These are phyloP conservation scores for Elsinoe australis DNA, from an alignment of 2,329 filamentous ascomycete genomes.

Conservation along the genomic window DNA sequence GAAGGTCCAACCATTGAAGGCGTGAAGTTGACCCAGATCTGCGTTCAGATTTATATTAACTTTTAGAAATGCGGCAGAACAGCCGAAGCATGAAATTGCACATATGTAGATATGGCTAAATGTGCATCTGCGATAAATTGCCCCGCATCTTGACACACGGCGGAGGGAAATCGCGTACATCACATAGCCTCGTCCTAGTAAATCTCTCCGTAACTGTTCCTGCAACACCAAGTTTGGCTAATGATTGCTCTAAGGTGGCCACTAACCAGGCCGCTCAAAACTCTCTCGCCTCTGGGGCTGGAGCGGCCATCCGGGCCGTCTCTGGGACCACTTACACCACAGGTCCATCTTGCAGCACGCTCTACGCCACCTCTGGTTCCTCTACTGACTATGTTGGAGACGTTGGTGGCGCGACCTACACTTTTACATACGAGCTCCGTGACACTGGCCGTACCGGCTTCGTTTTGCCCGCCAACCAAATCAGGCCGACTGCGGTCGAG, in stretches of 20 bases:
- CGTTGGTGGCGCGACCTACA: slow-evolving; percentile 36
- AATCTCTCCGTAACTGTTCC: not conserved
- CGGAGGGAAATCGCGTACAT: no score
- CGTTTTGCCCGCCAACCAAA: slow-evolving; percentile 43
- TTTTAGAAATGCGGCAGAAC: no score
- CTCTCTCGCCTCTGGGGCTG: slow-evolving; percentile 44
- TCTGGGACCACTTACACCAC: slow-evolving; percentile 39
- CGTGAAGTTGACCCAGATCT: no score
- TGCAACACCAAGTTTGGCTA: not conserved
- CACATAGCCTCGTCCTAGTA: no score
- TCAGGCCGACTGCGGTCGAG: slow-evolving; percentile 41
- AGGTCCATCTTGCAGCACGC: slow-evolving; percentile 51
- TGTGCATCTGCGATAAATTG: no score
- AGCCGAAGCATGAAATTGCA: no score
- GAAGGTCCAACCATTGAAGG: no score
- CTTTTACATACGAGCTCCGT: slow-evolving; percentile 45
- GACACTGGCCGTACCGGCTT: slow-evolving; percentile 45
- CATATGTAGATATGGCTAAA: no score
- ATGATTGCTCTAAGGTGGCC: slow-evolving; percentile 41
- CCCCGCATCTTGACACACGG: no score
- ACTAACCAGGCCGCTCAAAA: slow-evolving; percentile 44
- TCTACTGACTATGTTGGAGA: slow-evolving; percentile 41
- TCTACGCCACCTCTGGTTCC: slow-evolving; percentile 50
- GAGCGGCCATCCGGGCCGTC: slow-evolving; percentile 49
- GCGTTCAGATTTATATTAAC: no score